These are phyloP conservation scores for Raffaelea arxii DNA, from an alignment of 2,329 filamentous ascomycete genomes.

Conservation along the genomic window DNA sequence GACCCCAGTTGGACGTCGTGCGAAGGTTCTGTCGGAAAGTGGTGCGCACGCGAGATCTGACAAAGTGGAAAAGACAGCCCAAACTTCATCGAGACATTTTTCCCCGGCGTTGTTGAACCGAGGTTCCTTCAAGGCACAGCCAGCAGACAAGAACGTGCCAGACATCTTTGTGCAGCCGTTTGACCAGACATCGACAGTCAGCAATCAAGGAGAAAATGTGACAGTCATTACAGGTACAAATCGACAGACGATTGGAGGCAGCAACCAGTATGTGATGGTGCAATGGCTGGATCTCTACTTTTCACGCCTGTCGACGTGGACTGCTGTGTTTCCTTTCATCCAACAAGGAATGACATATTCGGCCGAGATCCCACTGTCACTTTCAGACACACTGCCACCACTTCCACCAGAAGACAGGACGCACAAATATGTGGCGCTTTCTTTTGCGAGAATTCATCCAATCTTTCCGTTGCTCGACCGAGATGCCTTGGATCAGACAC, in stretches of 20 bases:
- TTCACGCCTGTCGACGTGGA: slow-evolving; percentile 4
- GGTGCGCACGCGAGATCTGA: no score
- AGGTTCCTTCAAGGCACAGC: no score
- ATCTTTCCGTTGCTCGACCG: slow-evolving; percentile 1
- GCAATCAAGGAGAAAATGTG: no score
- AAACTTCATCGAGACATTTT: no score
- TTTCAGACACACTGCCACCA: neutral
- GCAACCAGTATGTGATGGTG: slow-evolving; percentile 4
- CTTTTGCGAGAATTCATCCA: neutral
- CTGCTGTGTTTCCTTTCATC: slow-evolving; percentile 6
- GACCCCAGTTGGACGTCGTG: slow-evolving; percentile 1
- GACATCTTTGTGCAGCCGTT: no score
- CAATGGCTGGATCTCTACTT: slow-evolving; percentile 9
- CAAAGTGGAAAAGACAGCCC: no score
- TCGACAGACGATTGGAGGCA: slow-evolving; percentile 1
- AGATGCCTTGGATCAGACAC: neutral
- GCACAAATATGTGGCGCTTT: neutral
- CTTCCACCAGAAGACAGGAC: neutral
- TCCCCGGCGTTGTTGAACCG: no score
- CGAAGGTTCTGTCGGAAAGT: neutral
- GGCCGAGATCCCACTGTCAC: slow-evolving; percentile 3
- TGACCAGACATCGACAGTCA: no score
- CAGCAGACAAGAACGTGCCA: no score
- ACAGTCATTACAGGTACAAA: no score
- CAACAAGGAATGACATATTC: slow-evolving; percentile 4